Percentiles rank a stretch among this genome's conserved stretches.
phyloP scores from a whole-genome alignment of 2,329 filamentous ascomycete species.

The Coniochaeta sp. region DNA sequence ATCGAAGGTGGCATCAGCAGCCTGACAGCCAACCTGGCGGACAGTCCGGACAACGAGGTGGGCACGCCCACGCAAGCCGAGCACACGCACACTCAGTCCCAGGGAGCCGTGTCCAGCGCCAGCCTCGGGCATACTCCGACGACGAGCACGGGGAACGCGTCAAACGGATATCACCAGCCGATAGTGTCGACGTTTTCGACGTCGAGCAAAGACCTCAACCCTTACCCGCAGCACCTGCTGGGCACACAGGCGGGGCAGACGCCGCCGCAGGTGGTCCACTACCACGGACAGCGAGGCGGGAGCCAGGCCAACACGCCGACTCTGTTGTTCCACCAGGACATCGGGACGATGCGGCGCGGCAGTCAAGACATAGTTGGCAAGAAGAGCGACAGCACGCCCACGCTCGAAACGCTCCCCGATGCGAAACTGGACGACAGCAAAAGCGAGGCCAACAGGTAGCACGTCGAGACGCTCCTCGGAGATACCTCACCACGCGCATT shows the following conservation, averaged over 20 bases:
- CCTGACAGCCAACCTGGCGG: slow-evolving; percentile 53
- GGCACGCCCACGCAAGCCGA: slow-evolving; percentile 57
- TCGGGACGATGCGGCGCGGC: slow-evolving; percentile 35
- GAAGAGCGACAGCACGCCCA: slow-evolving; percentile 29
- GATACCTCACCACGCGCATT: background rate
- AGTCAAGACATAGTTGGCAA: slow-evolving; percentile 35
- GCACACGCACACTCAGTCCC: slow-evolving; percentile 28
- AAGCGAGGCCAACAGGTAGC: background rate
- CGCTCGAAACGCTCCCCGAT: slow-evolving; percentile 31
- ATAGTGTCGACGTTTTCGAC: slow-evolving; percentile 64
- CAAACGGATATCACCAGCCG: slow-evolving; percentile 62
- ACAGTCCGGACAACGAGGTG: slow-evolving; percentile 46
- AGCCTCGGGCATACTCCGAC: slow-evolving; percentile 20
- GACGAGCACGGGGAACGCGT: slow-evolving; percentile 22
- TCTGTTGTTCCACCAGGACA: slow-evolving; percentile 42
- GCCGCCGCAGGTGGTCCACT: slow-evolving; percentile 60
- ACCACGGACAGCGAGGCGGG: slow-evolving; percentile 60
- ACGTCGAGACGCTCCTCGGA: background rate
- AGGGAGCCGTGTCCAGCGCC: slow-evolving; percentile 14
- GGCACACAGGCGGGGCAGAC: slow-evolving; percentile 55
- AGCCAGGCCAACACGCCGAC: slow-evolving; percentile 61
- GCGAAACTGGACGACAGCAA: slow-evolving; percentile 18
- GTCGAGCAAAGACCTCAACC: slow-evolving; percentile 62
- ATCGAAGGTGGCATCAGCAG: slow-evolving; percentile 86
- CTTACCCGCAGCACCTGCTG: slow-evolving; percentile 58